A percentile compares a stretch with the other conserved stretches of the same genome.
Conservation (phyloP, 1,139 yeast species). For the Nakaseomyces kungkrabaensis region DNA sequence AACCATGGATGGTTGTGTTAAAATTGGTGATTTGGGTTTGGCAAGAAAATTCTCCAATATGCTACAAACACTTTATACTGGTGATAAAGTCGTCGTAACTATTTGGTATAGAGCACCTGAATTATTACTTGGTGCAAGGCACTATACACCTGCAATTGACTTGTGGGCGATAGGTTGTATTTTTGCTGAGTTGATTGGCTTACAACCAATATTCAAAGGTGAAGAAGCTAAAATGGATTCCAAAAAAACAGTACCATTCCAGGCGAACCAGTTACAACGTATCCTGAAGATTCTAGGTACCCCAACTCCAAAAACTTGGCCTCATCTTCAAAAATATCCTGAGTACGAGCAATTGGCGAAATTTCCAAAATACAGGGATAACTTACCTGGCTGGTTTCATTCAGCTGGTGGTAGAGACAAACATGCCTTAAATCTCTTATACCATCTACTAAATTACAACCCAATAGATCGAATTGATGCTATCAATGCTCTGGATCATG, state of each 20-base stretch:
- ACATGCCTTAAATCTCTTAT: slow-evolving; percentile 55
- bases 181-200: slow-evolving; percentile 76
- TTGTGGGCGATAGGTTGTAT: slow-evolving; percentile 98
- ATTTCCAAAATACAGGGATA: slow-evolving; percentile 56
- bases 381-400: slow-evolving; percentile 75
- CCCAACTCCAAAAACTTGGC: slow-evolving; percentile 72
- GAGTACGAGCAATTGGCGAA: slow-evolving; percentile 64
- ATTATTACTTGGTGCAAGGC: slow-evolving; percentile 77
- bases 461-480: slow-evolving; percentile 78
- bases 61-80: slow-evolving; percentile 77
- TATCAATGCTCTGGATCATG: slow-evolving; percentile 60
- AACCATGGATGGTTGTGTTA: slow-evolving; percentile 75
- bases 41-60: slow-evolving; percentile 89
- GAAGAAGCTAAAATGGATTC: slow-evolving; percentile 95
- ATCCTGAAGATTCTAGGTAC: slow-evolving; percentile 86
- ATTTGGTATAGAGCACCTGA: slow-evolving; percentile 99
- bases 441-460: slow-evolving; percentile 64
- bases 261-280: slow-evolving; percentile 81
- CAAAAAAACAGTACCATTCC: slow-evolving; percentile 87
- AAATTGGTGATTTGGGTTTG: slow-evolving; percentile 91
- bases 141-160: slow-evolving; percentile 91
- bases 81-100: slow-evolving; percentile 95
- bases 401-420: slow-evolving; percentile 66
- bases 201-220: slow-evolving; percentile 91
- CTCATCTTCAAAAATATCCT: slow-evolving; percentile 67